phyloP scores from a whole-genome alignment of 148 eudicot species.

The Spergularia marina region DNA sequence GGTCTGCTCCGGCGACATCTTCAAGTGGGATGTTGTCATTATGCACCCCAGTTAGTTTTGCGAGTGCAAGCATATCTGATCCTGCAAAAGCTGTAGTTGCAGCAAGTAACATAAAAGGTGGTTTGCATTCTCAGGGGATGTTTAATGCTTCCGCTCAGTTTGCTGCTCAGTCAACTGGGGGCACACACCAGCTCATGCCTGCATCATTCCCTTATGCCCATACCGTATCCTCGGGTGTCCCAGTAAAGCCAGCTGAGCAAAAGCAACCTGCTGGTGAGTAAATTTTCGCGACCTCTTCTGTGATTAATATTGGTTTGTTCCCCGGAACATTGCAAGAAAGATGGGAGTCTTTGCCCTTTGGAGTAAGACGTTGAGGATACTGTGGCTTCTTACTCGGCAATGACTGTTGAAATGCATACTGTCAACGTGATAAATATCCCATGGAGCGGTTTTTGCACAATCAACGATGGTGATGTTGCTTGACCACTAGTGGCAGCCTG shows the following conservation, averaged over 20 bases:
- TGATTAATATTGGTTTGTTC: background rate
- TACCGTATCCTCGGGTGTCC: conserved; percentile 52
- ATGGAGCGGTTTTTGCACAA: too few species aligned
- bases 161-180: conserved; percentile 52
- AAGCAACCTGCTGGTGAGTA: conserved; percentile 93
- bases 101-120: conserved; percentile 54
- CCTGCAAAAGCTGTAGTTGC: conserved; percentile 73
- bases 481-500: too few species aligned
- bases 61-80: conserved; percentile 47
- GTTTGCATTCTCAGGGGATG: conserved; percentile 44
- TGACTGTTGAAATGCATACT: background rate
- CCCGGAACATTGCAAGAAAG: conserved; percentile 4
- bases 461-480: too few species aligned
- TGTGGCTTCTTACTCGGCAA: background rate
- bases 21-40: conserved; percentile 74
- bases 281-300: background rate
- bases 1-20: conserved; percentile 34
- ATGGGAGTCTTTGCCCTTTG: background rate
- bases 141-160: conserved; percentile 43
- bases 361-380: conserved; percentile 13
- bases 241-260: conserved; percentile 75
- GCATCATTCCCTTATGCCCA: conserved; percentile 58
- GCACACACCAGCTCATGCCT: conserved; percentile 40
- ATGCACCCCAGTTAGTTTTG: conserved; percentile 38
- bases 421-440: too few species aligned